Conservation (phyloP, 1,284 basidiomycete genomes). For the Cronartium quercuum region DNA sequence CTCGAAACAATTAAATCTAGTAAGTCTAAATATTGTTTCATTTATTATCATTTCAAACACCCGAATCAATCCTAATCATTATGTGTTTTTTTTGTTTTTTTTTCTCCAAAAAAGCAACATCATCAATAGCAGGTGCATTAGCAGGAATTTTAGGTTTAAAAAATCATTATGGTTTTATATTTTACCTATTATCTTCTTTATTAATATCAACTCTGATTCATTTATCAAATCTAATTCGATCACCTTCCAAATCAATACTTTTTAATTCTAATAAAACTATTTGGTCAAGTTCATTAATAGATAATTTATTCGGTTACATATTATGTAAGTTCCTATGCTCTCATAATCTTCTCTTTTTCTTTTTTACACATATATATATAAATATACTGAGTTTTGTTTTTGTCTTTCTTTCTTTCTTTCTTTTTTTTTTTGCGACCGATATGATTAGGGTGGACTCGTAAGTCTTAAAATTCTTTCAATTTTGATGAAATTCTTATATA, state of each 20-base stretch:
- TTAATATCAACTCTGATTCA: not conserved
- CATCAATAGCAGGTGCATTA: not conserved
- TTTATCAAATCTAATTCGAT: not conserved
- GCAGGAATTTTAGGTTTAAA: not conserved
- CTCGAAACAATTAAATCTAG: not conserved
- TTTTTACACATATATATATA: not conserved
- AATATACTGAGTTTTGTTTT: not conserved
- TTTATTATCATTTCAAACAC: not conserved
- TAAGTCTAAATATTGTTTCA: not conserved
- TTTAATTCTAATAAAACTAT: not conserved
- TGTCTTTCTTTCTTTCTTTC: not conserved
- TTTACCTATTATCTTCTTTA: not conserved
- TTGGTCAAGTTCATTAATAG: not conserved
- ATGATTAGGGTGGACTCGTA: slow-evolving; percentile 7
- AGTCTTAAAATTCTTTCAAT: not conserved
- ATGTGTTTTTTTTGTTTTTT: not conserved
- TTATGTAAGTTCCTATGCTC: not conserved
- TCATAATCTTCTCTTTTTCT: not conserved
- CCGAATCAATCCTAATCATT: not conserved
- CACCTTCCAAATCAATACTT: not conserved
- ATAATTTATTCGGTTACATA: slow-evolving; percentile 3
- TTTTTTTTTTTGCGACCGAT: not conserved
- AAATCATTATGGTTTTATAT: not conserved
- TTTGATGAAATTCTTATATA: not conserved
- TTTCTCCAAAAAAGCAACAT: not conserved